A percentile compares a stretch with the other conserved stretches of the same genome.
phyloP scores from a whole-genome alignment of 2,329 filamentous ascomycete species.

The Diplodia mutila region DNA sequence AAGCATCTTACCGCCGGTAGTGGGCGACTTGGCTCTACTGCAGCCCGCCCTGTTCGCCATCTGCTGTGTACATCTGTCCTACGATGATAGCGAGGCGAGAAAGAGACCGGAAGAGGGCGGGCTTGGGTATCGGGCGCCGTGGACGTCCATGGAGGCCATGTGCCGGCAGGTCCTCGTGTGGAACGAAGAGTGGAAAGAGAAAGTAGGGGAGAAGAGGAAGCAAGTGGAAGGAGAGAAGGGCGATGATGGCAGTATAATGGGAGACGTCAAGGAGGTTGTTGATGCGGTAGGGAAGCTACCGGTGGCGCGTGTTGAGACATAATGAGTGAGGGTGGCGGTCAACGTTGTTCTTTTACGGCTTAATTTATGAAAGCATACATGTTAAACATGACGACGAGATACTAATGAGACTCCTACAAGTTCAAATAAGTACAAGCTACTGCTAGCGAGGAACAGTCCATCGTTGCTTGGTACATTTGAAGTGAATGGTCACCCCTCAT shows the following conservation, averaged over 20 bases:
- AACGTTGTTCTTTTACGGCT: not conserved
- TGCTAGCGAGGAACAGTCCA: not conserved
- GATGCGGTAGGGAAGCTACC: not conserved
- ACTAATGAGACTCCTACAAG: not conserved
- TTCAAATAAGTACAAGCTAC: not conserved
- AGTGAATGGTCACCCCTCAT: too few relatives aligned
- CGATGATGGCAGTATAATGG: not conserved
- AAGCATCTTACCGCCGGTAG: slow-evolving; percentile 33
- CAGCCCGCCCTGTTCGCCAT: slow-evolving; percentile 46
- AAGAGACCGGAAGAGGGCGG: slow-evolving; percentile 37
- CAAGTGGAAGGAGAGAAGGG: not conserved
- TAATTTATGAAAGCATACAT: not conserved
- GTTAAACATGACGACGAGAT: not conserved
- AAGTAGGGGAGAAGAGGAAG: not conserved
- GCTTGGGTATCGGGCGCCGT: slow-evolving; percentile 46
- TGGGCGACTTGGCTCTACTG: slow-evolving; percentile 43
- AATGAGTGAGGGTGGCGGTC: not conserved
- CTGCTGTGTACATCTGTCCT: slow-evolving; percentile 40
- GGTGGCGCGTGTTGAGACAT: not conserved
- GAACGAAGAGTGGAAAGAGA: slow-evolving; percentile 37
- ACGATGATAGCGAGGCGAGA: slow-evolving; percentile 45
- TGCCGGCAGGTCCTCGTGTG: slow-evolving; percentile 41
- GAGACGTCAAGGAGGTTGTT: not conserved
- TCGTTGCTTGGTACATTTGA: too few relatives aligned
- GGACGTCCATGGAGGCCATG: slow-evolving; percentile 49